phyloP scores from a whole-genome alignment of 768 basidiomycete genomes.

The Boletus rubescentipes region DNA sequence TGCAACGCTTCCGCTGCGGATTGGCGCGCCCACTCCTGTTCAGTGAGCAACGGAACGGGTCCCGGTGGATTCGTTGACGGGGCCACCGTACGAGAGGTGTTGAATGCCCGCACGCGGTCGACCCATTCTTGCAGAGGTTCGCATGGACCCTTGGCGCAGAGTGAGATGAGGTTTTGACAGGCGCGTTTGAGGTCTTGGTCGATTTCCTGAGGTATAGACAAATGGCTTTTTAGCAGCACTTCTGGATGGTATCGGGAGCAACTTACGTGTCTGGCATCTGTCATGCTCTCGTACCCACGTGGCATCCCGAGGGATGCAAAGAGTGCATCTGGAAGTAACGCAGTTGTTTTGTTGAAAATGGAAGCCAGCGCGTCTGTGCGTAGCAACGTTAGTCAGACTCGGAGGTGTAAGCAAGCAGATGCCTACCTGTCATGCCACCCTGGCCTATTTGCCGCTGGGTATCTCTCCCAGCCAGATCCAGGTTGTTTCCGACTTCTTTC shows the following conservation, averaged over 20 bases:
- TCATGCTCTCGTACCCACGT: slow-evolving; percentile 57
- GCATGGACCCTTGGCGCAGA: slow-evolving; percentile 57
- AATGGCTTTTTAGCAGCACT: neutral
- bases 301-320: slow-evolving; percentile 71
- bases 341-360: slow-evolving; percentile 33
- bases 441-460: slow-evolving; percentile 42
- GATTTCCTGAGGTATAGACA: slow-evolving; percentile 58
- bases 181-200: slow-evolving; percentile 81
- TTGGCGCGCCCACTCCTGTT: slow-evolving; percentile 53
- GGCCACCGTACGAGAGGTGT: slow-evolving; percentile 19
- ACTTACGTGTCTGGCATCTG: slow-evolving; percentile 71
- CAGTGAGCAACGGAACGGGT: slow-evolving; percentile 28
- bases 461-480: slow-evolving; percentile 60
- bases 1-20: slow-evolving; percentile 50
- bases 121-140: slow-evolving; percentile 64
- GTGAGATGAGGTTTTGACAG: slow-evolving; percentile 80
- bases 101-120: slow-evolving; percentile 44
- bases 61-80: slow-evolving; percentile 18
- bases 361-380: slow-evolving; percentile 31
- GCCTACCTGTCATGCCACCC: slow-evolving; percentile 58
- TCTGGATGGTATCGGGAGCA: neutral
- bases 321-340: slow-evolving; percentile 61
- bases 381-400: slow-evolving; percentile 2
- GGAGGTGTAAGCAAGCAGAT: neutral
- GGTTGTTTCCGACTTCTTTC: slow-evolving; percentile 82